Base-by-base conservation (phyloP, 2,329 filamentous ascomycete species). In the Neurospora sp. region DNA sequence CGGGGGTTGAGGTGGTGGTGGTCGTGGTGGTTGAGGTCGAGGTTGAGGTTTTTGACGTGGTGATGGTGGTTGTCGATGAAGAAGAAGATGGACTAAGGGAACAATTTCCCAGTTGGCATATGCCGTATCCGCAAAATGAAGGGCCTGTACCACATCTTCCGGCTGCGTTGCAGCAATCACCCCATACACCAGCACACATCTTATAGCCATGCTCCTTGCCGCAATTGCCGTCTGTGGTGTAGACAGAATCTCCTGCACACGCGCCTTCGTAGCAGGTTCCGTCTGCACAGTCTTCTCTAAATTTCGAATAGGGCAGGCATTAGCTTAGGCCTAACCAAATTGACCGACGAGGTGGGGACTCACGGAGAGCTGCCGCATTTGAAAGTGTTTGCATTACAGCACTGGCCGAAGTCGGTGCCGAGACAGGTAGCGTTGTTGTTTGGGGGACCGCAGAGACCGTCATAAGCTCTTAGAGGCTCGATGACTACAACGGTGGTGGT, bases 201-300 rank as follows among this genome's bases (percentile, higher is more conserved):
- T 73, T 76, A 62, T 74, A 72, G 28, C 76, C 76, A 72, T 80
- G 68, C 3, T 74, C 19, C 4, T 70, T 69, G 52, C 80, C 79
- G 70, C 79, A 82, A 5, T 69, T 78, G 17, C 80, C 80, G 71
- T 80, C 78, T 2, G 75, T 78, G 33, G 75, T 78, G 66, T 76
- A 81, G 23, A 74, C 70, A 8, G 23, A 46, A 70, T 76, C 75
- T 17, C 79, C 79, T 3, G 13, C 11, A 70, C 79, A 81, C 8
- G 66, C 68, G 39, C 78, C 80, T 40, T 78, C 76, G 70, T 77
- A 79, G 73, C 79, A 80, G 42, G 74, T 80, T 13, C 78, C 77
- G 7, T 66, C 68, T n/a, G 74, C 73, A 71, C 78, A 80, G 70
- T 80, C 78, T 13, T 73, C 74, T 77, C 43, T 46, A 9, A 6